Evolutionary conservation across 1,284 basidiomycete species (phyloP), one percentile per base, ranked within the genome.

Genomic region (Gomphus sp.): DNA sequence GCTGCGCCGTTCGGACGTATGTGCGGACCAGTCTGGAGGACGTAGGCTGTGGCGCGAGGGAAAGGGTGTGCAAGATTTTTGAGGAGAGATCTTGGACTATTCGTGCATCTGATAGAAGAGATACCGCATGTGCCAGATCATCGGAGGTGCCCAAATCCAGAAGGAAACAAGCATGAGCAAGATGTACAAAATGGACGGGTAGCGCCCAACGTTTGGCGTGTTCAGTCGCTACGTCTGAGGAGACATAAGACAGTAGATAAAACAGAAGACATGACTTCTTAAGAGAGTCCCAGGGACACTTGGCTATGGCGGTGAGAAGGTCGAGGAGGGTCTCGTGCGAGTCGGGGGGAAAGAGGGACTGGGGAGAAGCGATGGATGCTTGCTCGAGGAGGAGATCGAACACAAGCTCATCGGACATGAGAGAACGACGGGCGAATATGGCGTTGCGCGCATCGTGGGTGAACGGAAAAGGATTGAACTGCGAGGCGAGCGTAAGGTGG

Each of bases 61-160:
- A 77, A 50, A 91, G 77, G 6, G 82, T 81, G 65, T 84, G 80
- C 2, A 91, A 67, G 43, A 90, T 84, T 70, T 91, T 90, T 34
- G 87, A 84, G 6, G 84, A 76, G 64, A 84, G 85, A 66, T 91
- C 87, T 62, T 80, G 78, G 61, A 84, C 84, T 39, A 91, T 70
- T 22, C 89, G 83, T n/a, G 77, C 74, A 66, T 91, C 89, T 1
- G 84, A 81, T 31, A 91, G 78, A 39, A 85, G 74, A 18, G 83
- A 79, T 9, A 91, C 79, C 0, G 86, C 89, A 62, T 74, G 77
- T 39, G 31, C 31, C 8, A 55, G 52, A 22, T 22, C 36, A 14
- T n/a, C 14, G 1, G 50, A 16, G n/a, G 49, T 10, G 31, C 52
- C 58, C n/a, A 12, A 36, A 28, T 59, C 58, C 2, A 59, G 37